phyloP scores from a whole-genome alignment of 139 green algal species.

The Trebouxia sp. region DNA sequence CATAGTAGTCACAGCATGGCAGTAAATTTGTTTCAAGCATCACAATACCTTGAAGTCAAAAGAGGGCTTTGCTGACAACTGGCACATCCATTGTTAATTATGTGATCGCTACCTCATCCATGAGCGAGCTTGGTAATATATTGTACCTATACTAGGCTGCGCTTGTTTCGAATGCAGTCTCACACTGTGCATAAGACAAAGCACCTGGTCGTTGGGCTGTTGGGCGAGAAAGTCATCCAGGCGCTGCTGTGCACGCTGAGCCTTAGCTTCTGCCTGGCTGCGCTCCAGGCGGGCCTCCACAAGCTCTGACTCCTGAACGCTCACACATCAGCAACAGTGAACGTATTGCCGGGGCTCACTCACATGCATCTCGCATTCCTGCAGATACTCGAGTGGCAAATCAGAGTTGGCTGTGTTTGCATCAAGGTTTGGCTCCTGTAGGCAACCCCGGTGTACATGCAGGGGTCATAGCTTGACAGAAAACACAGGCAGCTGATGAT shows the following conservation, averaged over 20 bases:
- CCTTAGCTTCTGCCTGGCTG: constrained; percentile 40
- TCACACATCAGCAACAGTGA: neutral
- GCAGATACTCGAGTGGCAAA: neutral
- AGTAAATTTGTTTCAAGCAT: too few relatives aligned
- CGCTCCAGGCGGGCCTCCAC: constrained; percentile 43
- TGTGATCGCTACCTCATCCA: too few relatives aligned
- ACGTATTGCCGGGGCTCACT: neutral
- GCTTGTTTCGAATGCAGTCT: neutral
- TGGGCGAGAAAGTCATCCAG: constrained; percentile 31
- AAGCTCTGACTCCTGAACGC: constrained; percentile 35
- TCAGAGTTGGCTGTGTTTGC: neutral
- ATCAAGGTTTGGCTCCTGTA: neutral
- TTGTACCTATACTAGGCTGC: neutral
- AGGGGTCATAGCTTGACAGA: neutral
- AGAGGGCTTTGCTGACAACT: too few relatives aligned
- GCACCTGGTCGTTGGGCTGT: neutral
- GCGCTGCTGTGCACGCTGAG: constrained; percentile 30
- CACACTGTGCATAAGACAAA: neutral
- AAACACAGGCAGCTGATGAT: neutral
- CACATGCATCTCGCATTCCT: neutral
- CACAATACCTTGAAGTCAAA: too few relatives aligned
- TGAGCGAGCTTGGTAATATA: too few relatives aligned
- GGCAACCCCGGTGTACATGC: neutral
- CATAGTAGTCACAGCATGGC: too few relatives aligned
- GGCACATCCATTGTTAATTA: too few relatives aligned